These are phyloP conservation scores for Salpingoeca rosetta DNA, from an alignment of 78 protist species.

Conservation along the genomic window DNA sequence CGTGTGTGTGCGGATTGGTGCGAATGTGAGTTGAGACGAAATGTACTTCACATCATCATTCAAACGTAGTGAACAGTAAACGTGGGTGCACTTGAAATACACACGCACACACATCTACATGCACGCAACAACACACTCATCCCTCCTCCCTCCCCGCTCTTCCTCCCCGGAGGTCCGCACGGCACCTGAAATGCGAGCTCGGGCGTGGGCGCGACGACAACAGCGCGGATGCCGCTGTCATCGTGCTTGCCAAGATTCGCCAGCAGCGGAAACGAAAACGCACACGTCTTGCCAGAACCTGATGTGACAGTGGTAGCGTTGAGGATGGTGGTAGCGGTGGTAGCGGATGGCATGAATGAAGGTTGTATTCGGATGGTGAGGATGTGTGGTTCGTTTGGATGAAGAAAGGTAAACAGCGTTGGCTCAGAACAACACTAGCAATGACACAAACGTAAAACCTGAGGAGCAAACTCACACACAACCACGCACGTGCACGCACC, in stretches of 20 bases:
- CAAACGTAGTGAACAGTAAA: neutral
- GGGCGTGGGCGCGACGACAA: conserved; percentile 70
- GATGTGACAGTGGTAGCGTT: neutral
- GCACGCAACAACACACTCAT: too few relatives aligned
- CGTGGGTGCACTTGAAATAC: neutral
- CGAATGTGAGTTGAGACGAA: neutral
- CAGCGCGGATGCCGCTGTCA: conserved; percentile 47
- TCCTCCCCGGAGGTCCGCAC: neutral
- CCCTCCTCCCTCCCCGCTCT: too few relatives aligned
- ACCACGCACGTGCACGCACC: conserved; percentile 53
- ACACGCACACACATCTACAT: too few relatives aligned
- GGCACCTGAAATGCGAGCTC: conserved; percentile 72
- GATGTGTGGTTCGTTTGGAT: too few relatives aligned
- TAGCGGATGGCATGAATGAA: too few relatives aligned
- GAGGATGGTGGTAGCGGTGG: neutral
- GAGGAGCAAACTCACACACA: too few relatives aligned
- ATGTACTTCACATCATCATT: neutral
- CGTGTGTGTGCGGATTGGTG: too few relatives aligned
- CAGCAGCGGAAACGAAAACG: conserved; percentile 69
- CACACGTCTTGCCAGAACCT: conserved; percentile 78
- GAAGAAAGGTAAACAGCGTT: neutral
- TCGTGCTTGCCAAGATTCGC: conserved; percentile 16
- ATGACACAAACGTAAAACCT: too few relatives aligned
- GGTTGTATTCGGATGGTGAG: too few relatives aligned
- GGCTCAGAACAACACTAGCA: neutral